Base-by-base conservation (phyloP, 441 rosid species). In the Eutrema salsugineum region DNA sequence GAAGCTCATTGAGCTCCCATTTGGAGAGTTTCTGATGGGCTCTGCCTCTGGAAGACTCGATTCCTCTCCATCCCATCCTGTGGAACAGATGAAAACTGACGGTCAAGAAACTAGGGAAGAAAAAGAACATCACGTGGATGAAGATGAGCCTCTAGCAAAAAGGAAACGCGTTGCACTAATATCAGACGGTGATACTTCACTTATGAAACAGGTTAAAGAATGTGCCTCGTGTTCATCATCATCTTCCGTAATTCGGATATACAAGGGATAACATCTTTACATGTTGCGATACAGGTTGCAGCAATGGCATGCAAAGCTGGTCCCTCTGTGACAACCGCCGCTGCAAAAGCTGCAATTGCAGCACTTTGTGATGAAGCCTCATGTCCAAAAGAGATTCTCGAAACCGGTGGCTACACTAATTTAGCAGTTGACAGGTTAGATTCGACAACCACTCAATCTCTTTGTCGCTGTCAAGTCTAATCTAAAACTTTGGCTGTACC, bases 1-100 rank as follows among this genome's bases (percentile, higher is more conserved):
- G 14, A 94, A 89, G 80, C 84, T 94, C 56, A 86, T 92, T 63
- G 99, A 92, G 81, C 82, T 92, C 55, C 99, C 99, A 6, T 88
- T 94, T 71, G 96, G 98, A 64, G 91, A 89, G 69, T 72, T 87
- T 75, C 68, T 86, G 55, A 77, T 82, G 75, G 78, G 83, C 59
- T 82, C 93, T 61, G 28, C 79, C n/a, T 44, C 69, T 60, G 83
- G 78, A 73, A 81, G 79, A 68, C 83, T 63, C 72, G 66, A n/a
- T 60, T 63, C 77, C 17, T 63, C 87, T 77, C 64, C 79, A 46
- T 68, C 82, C 16, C 83, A 78, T 71, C 66, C 47, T 57, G 80
- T 77, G 14, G 82, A 60, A 6, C 51, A 46, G 38, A 70, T 60
- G 11, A 71, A 80, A 66, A 43, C 69, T 8, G 84, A 75, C 66